Evolutionary conservation across 306 rosid species (phyloP).

Genomic region (Sicyos edulis): DNA sequence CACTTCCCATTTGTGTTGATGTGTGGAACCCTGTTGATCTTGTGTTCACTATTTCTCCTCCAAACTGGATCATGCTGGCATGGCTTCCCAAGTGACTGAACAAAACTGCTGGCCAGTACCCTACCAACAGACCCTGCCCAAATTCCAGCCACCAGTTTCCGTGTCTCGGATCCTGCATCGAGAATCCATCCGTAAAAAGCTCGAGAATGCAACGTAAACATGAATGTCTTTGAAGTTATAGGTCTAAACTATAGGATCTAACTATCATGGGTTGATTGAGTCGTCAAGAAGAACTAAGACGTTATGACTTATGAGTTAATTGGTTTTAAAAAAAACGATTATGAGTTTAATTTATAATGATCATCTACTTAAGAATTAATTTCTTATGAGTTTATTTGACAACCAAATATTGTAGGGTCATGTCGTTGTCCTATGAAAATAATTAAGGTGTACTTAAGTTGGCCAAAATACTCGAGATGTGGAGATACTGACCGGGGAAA

Average conservation of each 20-base stretch:
- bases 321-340: too few relatives aligned
- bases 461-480: not conserved
- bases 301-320: too few relatives aligned
- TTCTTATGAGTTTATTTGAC: too few relatives aligned
- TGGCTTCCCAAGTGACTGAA: slow-evolving; percentile 86
- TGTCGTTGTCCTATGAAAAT: too few relatives aligned
- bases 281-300: too few relatives aligned
- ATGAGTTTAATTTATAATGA: too few relatives aligned
- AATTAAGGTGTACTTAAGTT: too few relatives aligned
- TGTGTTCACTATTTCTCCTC: slow-evolving; percentile 90
- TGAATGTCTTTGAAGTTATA: not conserved
- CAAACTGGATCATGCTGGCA: slow-evolving; percentile 94
- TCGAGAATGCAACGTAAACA: not conserved
- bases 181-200: not conserved
- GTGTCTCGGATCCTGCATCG: slow-evolving; percentile 79
- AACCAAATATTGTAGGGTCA: too few relatives aligned
- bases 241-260: not conserved
- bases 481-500: not conserved
- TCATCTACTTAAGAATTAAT: too few relatives aligned
- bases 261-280: too few relatives aligned
- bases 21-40: slow-evolving; percentile 83
- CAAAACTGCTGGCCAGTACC: slow-evolving; percentile 89
- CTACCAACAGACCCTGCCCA: slow-evolving; percentile 77
- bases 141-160: slow-evolving; percentile 98
- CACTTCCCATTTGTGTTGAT: slow-evolving; percentile 95